phyloP scores from a whole-genome alignment of 352 stramenopile genomes.

The Pythium phragmiticola region DNA sequence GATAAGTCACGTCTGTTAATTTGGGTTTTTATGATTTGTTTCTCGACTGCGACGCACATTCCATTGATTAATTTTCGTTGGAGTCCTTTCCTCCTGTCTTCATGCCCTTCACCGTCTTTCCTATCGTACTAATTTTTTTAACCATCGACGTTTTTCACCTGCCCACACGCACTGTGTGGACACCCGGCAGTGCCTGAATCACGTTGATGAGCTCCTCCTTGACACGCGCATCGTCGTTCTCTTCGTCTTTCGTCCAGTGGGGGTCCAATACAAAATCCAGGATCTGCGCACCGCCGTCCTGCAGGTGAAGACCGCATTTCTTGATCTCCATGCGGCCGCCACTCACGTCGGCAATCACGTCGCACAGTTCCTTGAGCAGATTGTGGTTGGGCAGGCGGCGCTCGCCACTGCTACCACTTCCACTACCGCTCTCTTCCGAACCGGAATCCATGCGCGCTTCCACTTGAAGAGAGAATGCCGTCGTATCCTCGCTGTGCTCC shows the following conservation, averaged over 20 bases:
- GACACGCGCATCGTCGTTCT: conserved; percentile 9
- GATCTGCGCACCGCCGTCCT: conserved; percentile 68
- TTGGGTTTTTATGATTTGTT: not conserved
- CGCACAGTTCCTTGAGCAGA: conserved; percentile 83
- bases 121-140: conserved; percentile 18
- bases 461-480: conserved; percentile 52
- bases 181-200: conserved; percentile 16
- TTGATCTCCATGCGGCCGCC: conserved; percentile 75
- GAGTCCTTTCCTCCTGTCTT: no score
- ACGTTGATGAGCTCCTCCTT: conserved; percentile 22
- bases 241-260: conserved; percentile 22
- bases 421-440: conserved; percentile 22
- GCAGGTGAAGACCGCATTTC: conserved; percentile 74
- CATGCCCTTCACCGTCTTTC: not conserved
- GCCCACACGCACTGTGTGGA: conserved; percentile 26
- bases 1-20: not conserved
- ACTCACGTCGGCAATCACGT: conserved; percentile 64
- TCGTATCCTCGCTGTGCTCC: not conserved
- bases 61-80: no score
- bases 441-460: conserved; percentile 51
- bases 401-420: conserved; percentile 34
- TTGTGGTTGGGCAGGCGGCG: conserved; percentile 77
- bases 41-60: no score
- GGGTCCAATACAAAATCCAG: conserved; percentile 76
- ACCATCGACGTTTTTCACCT: conserved; percentile 3